Conservation (phyloP, 371 early-diverging fungal genomes). For the Smittium culicis region DNA sequence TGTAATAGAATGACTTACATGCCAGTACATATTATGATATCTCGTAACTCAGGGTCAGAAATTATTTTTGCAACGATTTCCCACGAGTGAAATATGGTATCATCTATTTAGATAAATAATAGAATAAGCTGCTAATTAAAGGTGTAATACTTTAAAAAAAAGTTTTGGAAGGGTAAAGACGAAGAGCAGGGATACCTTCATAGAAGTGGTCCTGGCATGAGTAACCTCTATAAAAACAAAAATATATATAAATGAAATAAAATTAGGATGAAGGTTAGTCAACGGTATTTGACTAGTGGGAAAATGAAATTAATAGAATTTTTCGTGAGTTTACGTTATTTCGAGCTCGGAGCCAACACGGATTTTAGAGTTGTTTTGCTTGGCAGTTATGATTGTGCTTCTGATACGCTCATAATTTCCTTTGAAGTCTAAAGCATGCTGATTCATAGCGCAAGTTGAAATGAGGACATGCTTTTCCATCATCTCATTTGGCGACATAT, state of each 20-base stretch:
- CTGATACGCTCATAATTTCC: slow-evolving; percentile 80
- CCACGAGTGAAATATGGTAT: slow-evolving; percentile 90
- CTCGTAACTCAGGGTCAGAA: slow-evolving; percentile 38
- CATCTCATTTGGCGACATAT: too few species aligned
- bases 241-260: too few species aligned
- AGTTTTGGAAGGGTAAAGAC: too few species aligned
- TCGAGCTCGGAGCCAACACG: slow-evolving; percentile 95
- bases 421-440: slow-evolving; percentile 93
- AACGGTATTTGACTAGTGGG: too few species aligned
- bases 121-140: too few species aligned
- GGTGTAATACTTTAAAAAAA: too few species aligned
- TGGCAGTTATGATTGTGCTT: slow-evolving; percentile 70
- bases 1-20: slow-evolving; percentile 55
- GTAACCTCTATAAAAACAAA: slow-evolving; percentile 49
- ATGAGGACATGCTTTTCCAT: slow-evolving; percentile 48
- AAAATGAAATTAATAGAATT: slow-evolving; percentile 30
- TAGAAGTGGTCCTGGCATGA: slow-evolving; percentile 95
- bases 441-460: slow-evolving; percentile 78
- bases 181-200: slow-evolving; percentile 47
- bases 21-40: slow-evolving; percentile 81
- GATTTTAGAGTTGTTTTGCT: slow-evolving; percentile 60
- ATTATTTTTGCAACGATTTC: slow-evolving; percentile 70
- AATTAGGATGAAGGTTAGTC: too few species aligned
- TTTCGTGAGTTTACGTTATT: slow-evolving; percentile 48
- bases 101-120: slow-evolving; percentile 27